Percentiles rank a stretch among this genome's conserved stretches.
These are phyloP conservation scores for Oryza brachyantha DNA, from an alignment of 176 grass and related monocot species.

Conservation along the genomic window DNA sequence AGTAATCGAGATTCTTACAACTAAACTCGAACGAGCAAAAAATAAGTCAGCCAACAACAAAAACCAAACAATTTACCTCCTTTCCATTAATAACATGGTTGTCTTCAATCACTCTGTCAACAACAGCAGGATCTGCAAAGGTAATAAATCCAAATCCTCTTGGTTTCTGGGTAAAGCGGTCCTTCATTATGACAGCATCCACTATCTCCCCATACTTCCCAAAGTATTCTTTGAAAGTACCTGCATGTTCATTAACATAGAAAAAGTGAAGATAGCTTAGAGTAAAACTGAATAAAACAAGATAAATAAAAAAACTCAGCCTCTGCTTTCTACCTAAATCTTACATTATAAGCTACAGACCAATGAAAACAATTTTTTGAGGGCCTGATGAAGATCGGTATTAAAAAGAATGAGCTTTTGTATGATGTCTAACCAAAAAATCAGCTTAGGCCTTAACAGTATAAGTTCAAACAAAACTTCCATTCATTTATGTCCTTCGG, in stretches of 20 bases:
- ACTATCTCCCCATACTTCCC: constrained; percentile 70
- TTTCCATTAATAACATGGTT: constrained; percentile 79
- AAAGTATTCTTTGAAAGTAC: constrained; percentile 72
- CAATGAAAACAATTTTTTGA: neutral
- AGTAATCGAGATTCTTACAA: neutral
- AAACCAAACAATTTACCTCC: constrained; percentile 29
- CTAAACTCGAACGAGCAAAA: neutral
- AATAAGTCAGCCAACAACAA: neutral
- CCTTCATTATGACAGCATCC: constrained; percentile 97
- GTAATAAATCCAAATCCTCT: constrained; percentile 97
- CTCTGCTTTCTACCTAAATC: neutral
- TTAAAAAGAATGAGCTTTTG: neutral
- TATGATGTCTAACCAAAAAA: neutral
- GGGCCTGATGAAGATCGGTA: neutral
- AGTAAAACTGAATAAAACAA: neutral
- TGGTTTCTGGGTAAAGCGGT: constrained; percentile 68
- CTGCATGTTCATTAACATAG: constrained; percentile 31
- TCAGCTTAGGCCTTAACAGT: neutral
- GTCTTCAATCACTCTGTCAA: constrained; percentile 80
- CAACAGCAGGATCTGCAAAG: constrained; percentile 63
- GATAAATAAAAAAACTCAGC: neutral
- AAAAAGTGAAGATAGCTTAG: neutral
- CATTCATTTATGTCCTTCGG: neutral
- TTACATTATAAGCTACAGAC: neutral
- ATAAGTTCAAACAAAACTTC: neutral